A percentile compares a stretch with the other conserved stretches of the same genome.
Evolutionary conservation across 768 basidiomycete genomes (phyloP).

Genomic region (Sporobolomyces pararoseus): DNA sequence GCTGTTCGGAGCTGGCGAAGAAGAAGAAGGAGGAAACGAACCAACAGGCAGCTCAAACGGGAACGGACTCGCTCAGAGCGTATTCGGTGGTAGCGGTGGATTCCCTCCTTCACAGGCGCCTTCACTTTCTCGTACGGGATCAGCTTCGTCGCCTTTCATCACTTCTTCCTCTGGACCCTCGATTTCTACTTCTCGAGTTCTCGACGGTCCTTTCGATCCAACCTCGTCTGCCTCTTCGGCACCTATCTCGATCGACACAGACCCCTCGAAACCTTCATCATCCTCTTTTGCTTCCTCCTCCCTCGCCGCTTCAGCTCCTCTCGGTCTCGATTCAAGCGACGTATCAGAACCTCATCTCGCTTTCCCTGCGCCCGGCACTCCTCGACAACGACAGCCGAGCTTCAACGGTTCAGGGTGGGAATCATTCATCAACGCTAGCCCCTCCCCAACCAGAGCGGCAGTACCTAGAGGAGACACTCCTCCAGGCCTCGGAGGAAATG

Average conservation of each 20-base stretch:
- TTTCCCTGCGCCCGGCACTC: constrained; percentile 13
- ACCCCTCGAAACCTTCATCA: constrained; percentile 13
- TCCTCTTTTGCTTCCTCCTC: background rate
- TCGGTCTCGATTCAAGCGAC: constrained; percentile 11
- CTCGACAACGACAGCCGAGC: constrained; percentile 20
- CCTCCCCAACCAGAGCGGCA: background rate
- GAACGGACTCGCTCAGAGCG: background rate
- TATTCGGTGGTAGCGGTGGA: constrained; percentile 21
- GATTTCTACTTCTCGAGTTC: background rate
- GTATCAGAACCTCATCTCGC: background rate
- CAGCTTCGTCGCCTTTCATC: background rate
- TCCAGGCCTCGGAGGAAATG: constrained; percentile 1
- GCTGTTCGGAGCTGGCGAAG: constrained; percentile 36
- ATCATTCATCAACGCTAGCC: constrained; percentile 29
- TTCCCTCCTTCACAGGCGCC: constrained; percentile 6
- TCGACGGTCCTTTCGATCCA: constrained; percentile 10
- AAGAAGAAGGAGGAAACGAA: constrained; percentile 7
- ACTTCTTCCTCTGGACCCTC: background rate
- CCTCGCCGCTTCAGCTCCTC: background rate
- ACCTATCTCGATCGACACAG: background rate
- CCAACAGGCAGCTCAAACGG: background rate
- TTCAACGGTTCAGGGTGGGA: constrained; percentile 24
- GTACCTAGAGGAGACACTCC: constrained; percentile 18
- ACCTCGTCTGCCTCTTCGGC: background rate
- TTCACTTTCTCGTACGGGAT: background rate